Evolutionary conservation across 306 rosid genomes (phyloP).

Genomic region (Sechiopsis laciniata): DNA sequence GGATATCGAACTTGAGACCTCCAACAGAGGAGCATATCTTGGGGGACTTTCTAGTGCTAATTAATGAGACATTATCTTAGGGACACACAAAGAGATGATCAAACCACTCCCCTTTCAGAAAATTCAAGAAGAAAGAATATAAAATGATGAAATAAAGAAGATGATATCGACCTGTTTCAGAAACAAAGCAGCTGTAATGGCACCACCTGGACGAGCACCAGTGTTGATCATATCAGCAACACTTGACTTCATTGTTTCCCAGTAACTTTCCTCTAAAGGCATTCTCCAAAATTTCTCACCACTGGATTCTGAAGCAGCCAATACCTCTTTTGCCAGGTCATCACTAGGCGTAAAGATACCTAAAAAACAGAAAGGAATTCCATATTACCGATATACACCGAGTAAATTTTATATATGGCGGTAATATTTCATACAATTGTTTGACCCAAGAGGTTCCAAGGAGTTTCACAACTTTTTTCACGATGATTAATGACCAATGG

Average conservation of each 20-base stretch:
- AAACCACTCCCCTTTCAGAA: neutral
- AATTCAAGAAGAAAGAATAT: neutral
- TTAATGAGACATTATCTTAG: no score
- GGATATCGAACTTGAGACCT: no score
- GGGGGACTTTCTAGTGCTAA: no score
- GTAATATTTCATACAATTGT: no score
- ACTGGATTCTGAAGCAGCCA: slow-evolving; percentile 69
- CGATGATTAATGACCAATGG: no score
- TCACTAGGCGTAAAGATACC: slow-evolving; percentile 92
- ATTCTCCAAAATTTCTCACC: slow-evolving; percentile 95
- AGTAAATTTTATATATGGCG: no score
- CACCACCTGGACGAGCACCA: slow-evolving; percentile 79
- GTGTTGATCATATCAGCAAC: slow-evolving; percentile 95
- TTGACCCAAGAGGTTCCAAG: no score
- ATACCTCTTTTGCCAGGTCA: slow-evolving; percentile 83
- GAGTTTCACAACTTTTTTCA: no score
- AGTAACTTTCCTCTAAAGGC: slow-evolving; percentile 95
- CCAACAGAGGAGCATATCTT: no score
- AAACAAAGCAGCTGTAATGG: slow-evolving; percentile 91
- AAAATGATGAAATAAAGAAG: neutral
- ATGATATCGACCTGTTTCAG: slow-evolving; percentile 64
- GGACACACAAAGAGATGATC: no score
- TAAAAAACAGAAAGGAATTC: slow-evolving; percentile 28
- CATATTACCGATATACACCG: slow-evolving; percentile 14
- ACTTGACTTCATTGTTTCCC: slow-evolving; percentile 96